phyloP scores from a whole-genome alignment of 1,284 basidiomycete genomes.

The Cryptococcus sp. region DNA sequence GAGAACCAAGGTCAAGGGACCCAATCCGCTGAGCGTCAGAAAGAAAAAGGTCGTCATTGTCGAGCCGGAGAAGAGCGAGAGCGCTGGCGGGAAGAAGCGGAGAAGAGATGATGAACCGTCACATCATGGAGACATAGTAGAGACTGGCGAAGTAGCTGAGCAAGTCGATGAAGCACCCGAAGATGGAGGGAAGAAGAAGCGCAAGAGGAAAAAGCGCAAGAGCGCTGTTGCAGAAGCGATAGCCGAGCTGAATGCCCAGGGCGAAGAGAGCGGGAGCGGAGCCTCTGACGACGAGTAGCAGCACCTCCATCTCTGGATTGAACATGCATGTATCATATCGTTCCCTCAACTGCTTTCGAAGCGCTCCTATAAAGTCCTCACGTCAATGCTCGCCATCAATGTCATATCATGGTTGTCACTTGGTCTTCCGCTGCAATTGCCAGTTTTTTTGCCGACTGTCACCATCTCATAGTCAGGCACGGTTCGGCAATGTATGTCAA shows the following conservation, averaged over 20 bases:
- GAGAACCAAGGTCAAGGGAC: constrained; percentile 74
- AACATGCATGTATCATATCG: constrained; percentile 1
- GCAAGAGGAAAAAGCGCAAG: constrained; percentile 42
- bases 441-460: background rate
- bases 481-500: background rate
- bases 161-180: constrained; percentile 27
- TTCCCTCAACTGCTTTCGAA: background rate
- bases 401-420: too few species aligned
- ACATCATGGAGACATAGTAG: background rate
- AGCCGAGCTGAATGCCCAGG: constrained; percentile 33
- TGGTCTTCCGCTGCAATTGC: background rate
- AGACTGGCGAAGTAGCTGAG: constrained; percentile 7
- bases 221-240: constrained; percentile 41
- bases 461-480: background rate
- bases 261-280: constrained; percentile 11
- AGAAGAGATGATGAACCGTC: constrained; percentile 4
- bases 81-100: constrained; percentile 10
- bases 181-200: constrained; percentile 38
- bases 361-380: background rate
- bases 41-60: constrained; percentile 65
- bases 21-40: constrained; percentile 90
- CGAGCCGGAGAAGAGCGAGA: constrained; percentile 9
- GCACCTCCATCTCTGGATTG: background rate
- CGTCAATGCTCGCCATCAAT: background rate
- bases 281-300: constrained; percentile 16